phyloP scores from a whole-genome alignment of 495 filamentous ascomycete genomes.

The Penicillium paxilli region DNA sequence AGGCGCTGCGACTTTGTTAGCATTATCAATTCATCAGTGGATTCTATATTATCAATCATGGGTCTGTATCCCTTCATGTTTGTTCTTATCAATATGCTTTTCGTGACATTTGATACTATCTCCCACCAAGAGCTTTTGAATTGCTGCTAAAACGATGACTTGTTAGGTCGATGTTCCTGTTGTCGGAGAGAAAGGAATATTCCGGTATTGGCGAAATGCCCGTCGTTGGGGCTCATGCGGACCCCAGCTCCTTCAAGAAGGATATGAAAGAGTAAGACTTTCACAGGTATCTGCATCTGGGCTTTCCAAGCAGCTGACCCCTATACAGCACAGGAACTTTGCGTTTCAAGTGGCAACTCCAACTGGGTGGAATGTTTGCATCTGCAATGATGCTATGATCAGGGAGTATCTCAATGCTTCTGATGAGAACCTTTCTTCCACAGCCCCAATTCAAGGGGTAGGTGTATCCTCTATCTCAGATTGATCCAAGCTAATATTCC shows the following conservation, averaged over 20 bases:
- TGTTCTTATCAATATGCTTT: background rate
- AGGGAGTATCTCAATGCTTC: constrained; percentile 1
- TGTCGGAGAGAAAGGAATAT: background rate
- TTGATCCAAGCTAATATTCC: background rate
- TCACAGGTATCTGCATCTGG: background rate
- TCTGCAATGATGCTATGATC: constrained; percentile 5
- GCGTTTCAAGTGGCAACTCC: constrained; percentile 1
- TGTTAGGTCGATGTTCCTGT: background rate
- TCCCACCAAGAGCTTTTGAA: background rate
- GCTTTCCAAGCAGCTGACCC: background rate
- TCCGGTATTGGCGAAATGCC: background rate
- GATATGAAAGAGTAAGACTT: background rate
- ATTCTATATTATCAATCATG: background rate
- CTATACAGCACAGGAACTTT: background rate
- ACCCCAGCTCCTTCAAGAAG: background rate
- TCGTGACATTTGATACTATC: background rate
- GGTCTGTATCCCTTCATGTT: background rate
- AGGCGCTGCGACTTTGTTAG: background rate
- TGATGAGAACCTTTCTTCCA: background rate
- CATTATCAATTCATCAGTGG: background rate
- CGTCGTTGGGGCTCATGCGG: background rate
- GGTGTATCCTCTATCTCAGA: background rate
- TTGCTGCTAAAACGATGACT: background rate
- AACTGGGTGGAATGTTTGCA: constrained; percentile 3
- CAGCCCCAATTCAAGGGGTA: background rate